A percentile compares a stretch with the other conserved stretches of the same genome.
phyloP scores from a whole-genome alignment of 306 rosid genomes.

The Dalbergia cultrata region DNA sequence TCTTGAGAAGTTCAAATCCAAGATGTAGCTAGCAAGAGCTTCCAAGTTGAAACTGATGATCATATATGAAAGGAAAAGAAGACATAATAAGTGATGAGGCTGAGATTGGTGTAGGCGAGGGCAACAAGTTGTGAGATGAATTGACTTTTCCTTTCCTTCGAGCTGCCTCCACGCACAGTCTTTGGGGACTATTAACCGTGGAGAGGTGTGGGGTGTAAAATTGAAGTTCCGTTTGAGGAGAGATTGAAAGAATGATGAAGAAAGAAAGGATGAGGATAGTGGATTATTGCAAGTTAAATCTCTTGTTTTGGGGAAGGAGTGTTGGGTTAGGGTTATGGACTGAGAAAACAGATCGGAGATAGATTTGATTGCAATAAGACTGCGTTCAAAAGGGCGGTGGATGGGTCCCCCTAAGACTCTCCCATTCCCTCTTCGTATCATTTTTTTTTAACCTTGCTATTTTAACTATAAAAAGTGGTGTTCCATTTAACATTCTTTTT shows the following conservation, averaged over 20 bases:
- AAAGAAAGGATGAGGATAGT: not conserved
- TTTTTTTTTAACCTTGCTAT: too few relatives aligned
- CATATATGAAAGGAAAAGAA: not conserved
- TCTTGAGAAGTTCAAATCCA: not conserved
- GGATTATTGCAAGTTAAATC: not conserved
- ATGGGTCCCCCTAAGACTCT: constrained; percentile 68
- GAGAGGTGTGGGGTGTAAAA: not conserved
- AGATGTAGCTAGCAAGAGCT: not conserved
- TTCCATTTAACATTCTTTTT: too few relatives aligned
- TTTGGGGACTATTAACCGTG: not conserved
- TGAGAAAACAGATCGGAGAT: constrained; percentile 50
- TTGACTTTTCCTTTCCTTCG: not conserved
- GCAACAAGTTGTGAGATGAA: not conserved
- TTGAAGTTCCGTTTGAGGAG: constrained; percentile 4
- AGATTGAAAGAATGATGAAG: constrained; percentile 4
- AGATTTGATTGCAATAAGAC: constrained; percentile 67
- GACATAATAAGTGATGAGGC: not conserved
- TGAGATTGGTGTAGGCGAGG: constrained; percentile 9
- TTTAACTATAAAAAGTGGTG: too few relatives aligned
- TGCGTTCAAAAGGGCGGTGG: constrained; percentile 82
- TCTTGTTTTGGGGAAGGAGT: not conserved
- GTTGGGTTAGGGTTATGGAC: constrained; percentile 59
- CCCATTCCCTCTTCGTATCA: not conserved
- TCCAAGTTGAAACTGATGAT: constrained; percentile 8
- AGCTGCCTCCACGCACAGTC: not conserved